Percentiles rank a stretch among this genome's conserved stretches.
phyloP scores from a whole-genome alignment of 2,329 filamentous ascomycete genomes.

The Nigrospora osmanthi region DNA sequence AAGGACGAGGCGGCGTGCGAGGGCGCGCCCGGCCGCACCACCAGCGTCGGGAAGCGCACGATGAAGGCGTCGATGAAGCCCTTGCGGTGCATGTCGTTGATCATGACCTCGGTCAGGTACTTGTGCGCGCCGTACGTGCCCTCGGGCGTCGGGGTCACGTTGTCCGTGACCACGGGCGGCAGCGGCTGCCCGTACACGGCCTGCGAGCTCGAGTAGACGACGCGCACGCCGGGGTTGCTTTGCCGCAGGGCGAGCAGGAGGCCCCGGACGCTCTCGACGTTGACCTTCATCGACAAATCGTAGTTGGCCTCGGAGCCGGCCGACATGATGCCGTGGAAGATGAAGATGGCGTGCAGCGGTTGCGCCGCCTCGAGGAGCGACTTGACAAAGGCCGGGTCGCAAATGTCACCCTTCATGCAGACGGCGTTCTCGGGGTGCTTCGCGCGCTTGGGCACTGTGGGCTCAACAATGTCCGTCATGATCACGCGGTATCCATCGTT shows the following conservation, averaged over 20 bases:
- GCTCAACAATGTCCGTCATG: conserved; percentile 47
- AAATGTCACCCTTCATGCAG: conserved; percentile 41
- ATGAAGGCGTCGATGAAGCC: conserved; percentile 50
- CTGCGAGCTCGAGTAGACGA: conserved; percentile 55
- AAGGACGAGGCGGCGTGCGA: conserved; percentile 57
- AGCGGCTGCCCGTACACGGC: conserved; percentile 55
- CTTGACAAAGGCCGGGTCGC: conserved; percentile 19
- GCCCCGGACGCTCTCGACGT: conserved; percentile 50
- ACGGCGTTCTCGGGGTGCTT: conserved; percentile 40
- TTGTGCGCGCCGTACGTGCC: conserved; percentile 58
- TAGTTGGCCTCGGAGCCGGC: conserved; percentile 34
- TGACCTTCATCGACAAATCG: conserved; percentile 19
- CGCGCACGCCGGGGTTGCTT: conserved; percentile 42
- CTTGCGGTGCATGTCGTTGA: conserved; percentile 56
- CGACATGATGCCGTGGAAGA: conserved; percentile 63
- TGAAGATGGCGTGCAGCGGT: conserved; percentile 43
- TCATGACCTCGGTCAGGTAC: conserved; percentile 50
- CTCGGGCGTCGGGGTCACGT: conserved; percentile 48
- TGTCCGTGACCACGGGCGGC: conserved; percentile 41
- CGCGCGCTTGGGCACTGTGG: conserved; percentile 38
- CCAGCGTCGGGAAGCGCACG: conserved; percentile 53
- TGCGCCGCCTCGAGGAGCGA: conserved; percentile 31
- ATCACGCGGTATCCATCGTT: conserved; percentile 28
- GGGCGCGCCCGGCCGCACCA: conserved; percentile 51
- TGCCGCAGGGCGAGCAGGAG: conserved; percentile 40